Conservation (phyloP, 73 alveolate genomes). For the Tetrahymena malaccensis region DNA sequence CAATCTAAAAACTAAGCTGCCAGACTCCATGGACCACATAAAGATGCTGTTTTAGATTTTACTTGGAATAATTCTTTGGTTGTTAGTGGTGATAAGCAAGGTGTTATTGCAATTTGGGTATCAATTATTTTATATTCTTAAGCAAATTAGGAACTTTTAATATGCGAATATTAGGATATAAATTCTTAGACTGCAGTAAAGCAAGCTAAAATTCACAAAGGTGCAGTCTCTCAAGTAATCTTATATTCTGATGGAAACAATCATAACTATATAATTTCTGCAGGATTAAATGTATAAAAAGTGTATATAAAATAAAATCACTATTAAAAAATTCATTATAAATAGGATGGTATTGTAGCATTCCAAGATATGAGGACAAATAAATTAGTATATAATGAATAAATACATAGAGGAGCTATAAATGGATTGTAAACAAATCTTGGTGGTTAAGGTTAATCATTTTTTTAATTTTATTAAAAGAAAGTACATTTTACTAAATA, state of each 20-base stretch:
- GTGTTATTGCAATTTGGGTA: slow-evolving; percentile 90
- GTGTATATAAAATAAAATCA: background rate
- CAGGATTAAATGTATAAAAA: slow-evolving; percentile 57
- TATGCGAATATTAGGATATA: background rate
- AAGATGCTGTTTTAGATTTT: slow-evolving; percentile 88
- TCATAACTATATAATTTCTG: slow-evolving; percentile 69
- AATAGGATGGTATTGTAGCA: slow-evolving; percentile 83
- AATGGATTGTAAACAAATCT: slow-evolving; percentile 39
- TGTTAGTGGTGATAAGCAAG: slow-evolving; percentile 89
- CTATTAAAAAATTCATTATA: background rate
- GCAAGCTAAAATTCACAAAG: slow-evolving; percentile 64
- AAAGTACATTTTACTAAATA: too few species aligned
- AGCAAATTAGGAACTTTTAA: background rate
- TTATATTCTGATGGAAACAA: slow-evolving; percentile 88
- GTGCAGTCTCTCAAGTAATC: slow-evolving; percentile 79
- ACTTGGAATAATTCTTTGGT: slow-evolving; percentile 87
- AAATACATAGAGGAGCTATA: slow-evolving; percentile 91
- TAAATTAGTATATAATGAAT: slow-evolving; percentile 58
- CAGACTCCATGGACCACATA: slow-evolving; percentile 79
- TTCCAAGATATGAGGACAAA: slow-evolving; percentile 91
- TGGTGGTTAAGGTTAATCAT: slow-evolving; percentile 8
- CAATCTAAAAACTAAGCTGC: slow-evolving; percentile 47
- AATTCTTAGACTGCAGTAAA: slow-evolving; percentile 42
- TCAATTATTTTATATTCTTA: background rate
- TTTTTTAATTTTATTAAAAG: background rate